phyloP scores from a whole-genome alignment of 2,329 filamentous ascomycete genomes.

The Aureobasidium sp. region DNA sequence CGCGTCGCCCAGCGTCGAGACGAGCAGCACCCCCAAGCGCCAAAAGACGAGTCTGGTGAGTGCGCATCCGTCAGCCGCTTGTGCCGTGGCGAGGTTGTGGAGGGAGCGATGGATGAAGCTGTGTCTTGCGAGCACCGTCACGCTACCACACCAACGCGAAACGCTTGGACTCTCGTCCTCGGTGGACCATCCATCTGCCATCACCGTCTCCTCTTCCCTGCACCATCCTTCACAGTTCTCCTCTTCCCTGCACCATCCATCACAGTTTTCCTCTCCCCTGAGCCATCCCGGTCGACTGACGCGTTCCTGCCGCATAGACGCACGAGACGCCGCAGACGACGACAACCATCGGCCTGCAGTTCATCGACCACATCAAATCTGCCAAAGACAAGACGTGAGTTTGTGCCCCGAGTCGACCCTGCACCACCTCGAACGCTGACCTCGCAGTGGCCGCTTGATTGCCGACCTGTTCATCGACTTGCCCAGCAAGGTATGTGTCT shows the following conservation, averaged over 20 bases:
- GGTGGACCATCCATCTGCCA: too few relatives aligned
- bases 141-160: neutral
- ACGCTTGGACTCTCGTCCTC: conserved; percentile 15
- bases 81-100: too few relatives aligned
- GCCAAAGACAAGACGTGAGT: conserved; percentile 74
- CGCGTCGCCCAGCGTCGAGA: conserved; percentile 14
- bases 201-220: too few relatives aligned
- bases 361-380: conserved; percentile 67
- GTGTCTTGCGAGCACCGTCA: neutral
- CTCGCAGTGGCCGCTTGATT: conserved; percentile 18
- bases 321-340: conserved; percentile 15
- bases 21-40: conserved; percentile 17
- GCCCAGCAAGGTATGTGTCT: conserved; percentile 15
- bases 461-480: conserved; percentile 18
- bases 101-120: neutral
- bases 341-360: conserved; percentile 56
- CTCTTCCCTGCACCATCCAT: too few relatives aligned
- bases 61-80: neutral
- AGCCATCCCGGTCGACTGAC: neutral
- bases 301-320: neutral
- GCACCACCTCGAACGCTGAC: neutral
- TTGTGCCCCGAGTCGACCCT: neutral
- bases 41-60: conserved; percentile 18
- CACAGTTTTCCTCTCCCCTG: too few relatives aligned
- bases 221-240: too few relatives aligned